Conservation (phyloP, 805 yeast species). For the Monosporozyma unispora region DNA sequence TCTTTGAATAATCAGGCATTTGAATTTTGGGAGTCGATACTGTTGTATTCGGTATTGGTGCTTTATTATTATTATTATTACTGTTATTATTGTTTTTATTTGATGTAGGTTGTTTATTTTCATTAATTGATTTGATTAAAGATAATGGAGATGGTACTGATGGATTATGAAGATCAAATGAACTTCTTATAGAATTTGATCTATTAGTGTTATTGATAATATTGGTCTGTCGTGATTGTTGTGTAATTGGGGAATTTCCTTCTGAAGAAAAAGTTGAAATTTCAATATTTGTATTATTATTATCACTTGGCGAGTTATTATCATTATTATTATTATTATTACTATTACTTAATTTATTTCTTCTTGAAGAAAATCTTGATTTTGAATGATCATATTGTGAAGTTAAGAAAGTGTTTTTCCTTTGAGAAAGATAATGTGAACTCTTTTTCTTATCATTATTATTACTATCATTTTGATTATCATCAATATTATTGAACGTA, state of each 20-base stretch:
- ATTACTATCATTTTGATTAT: constrained; percentile 3
- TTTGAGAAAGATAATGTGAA: constrained; percentile 22
- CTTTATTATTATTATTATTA: not conserved
- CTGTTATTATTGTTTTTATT: not conserved
- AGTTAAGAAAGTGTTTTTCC: constrained; percentile 23
- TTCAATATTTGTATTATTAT: not conserved
- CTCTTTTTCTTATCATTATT: constrained; percentile 7
- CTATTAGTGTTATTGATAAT: not conserved
- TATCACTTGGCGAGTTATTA: not conserved
- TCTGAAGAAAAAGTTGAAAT: not conserved
- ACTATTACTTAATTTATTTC: constrained; percentile 1
- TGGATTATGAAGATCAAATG: not conserved
- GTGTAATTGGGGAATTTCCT: not conserved
- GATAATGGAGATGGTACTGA: constrained; percentile 1
- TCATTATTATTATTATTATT: not conserved
- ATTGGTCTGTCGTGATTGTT: too few relatives aligned
- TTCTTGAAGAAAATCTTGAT: constrained; percentile 23
- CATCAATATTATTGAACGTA: not conserved
- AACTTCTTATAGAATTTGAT: not conserved
- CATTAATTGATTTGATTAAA: not conserved
- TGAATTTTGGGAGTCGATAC: constrained; percentile 13
- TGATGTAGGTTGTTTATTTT: not conserved
- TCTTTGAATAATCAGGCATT: constrained; percentile 24
- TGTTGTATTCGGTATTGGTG: not conserved
- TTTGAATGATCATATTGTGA: constrained; percentile 28